phyloP scores from a whole-genome alignment of 805 yeast species.

The Komagataella phaffii region DNA sequence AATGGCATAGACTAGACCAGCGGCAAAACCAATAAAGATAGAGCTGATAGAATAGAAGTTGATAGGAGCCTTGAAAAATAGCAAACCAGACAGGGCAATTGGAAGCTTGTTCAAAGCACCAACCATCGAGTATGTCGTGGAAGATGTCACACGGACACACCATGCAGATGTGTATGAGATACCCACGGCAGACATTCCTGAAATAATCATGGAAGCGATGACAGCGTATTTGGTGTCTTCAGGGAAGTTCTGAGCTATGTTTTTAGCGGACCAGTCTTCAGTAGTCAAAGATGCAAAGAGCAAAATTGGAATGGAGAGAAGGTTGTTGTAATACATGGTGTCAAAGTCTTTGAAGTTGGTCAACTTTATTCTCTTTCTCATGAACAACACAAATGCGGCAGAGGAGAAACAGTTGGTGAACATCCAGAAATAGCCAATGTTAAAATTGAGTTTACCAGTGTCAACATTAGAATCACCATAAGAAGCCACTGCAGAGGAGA shows the following conservation, averaged over 20 bases:
- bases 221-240: constrained; percentile 52
- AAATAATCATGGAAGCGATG: constrained; percentile 72
- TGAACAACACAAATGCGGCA: constrained; percentile 83
- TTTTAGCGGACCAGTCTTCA: constrained; percentile 89
- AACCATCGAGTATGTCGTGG: constrained; percentile 98
- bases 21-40: constrained; percentile 83
- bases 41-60: constrained; percentile 85
- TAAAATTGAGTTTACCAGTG: constrained; percentile 27
- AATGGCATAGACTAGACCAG: constrained; percentile 92
- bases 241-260: constrained; percentile 71
- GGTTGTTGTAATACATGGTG: constrained; percentile 96
- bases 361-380: constrained; percentile 97
- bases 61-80: constrained; percentile 91
- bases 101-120: constrained; percentile 98
- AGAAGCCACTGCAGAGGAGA: constrained; percentile 93
- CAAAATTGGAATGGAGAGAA: constrained; percentile 84
- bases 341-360: constrained; percentile 95
- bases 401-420: constrained; percentile 85
- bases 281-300: constrained; percentile 58
- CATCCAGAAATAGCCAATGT: constrained; percentile 95
- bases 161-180: constrained; percentile 98
- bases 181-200: constrained; percentile 92
- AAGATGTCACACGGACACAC: constrained; percentile 98
- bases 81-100: constrained; percentile 86
- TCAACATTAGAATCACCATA: constrained; percentile 46